These are phyloP conservation scores for Dendrobium nobile DNA, from an alignment of 106 monocot genomes.

Conservation along the genomic window DNA sequence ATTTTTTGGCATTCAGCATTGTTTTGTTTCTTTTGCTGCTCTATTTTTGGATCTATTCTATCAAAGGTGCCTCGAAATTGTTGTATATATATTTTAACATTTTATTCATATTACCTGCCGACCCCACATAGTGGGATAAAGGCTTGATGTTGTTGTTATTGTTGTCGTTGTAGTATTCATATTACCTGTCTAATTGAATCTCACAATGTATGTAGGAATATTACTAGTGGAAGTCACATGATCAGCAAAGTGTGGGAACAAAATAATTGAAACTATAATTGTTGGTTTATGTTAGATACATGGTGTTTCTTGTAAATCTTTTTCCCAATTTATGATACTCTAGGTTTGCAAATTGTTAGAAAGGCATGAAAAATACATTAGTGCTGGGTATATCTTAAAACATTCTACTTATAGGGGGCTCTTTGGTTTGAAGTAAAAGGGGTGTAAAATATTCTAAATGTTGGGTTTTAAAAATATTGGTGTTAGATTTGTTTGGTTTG, in stretches of 20 bases:
- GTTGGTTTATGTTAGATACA: background rate
- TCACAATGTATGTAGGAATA: background rate
- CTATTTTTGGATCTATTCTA: background rate
- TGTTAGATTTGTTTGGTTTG: too few relatives aligned
- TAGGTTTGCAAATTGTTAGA: background rate
- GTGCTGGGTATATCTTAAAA: background rate
- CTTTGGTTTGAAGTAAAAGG: too few relatives aligned
- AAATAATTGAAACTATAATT: slow-evolving; percentile 1
- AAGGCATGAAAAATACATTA: background rate
- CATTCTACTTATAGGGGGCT: background rate
- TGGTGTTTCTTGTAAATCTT: background rate
- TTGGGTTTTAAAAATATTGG: too few relatives aligned
- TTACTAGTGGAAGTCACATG: background rate
- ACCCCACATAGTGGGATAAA: too few relatives aligned
- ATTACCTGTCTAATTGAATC: background rate
- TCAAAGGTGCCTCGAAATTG: background rate
- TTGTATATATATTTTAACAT: background rate
- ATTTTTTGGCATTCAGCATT: slow-evolving; percentile 3
- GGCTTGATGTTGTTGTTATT: too few relatives aligned
- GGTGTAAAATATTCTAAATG: too few relatives aligned
- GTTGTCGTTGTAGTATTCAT: background rate
- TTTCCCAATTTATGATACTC: background rate
- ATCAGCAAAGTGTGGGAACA: background rate
- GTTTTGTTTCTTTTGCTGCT: background rate
- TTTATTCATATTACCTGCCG: background rate